Percentiles rank a stretch among this genome's conserved stretches.
Conservation (phyloP, 768 basidiomycete species). For the Boletus barrowsii region DNA sequence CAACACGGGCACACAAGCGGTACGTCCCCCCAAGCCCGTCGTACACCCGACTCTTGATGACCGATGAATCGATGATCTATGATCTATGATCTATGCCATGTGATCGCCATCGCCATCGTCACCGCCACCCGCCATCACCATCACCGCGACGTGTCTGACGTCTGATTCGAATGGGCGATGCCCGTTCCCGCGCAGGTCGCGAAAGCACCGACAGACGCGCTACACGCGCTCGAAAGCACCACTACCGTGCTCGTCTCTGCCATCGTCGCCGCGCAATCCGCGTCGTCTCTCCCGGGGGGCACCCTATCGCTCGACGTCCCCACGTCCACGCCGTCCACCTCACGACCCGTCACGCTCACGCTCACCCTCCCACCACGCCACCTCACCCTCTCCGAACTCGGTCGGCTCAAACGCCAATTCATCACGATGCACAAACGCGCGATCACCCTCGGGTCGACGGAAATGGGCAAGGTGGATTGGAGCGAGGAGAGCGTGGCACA, state of each 20-base stretch:
- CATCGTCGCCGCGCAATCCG: conserved; percentile 62
- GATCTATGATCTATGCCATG: no score
- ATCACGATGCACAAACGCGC: conserved; percentile 88
- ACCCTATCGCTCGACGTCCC: conserved; percentile 30
- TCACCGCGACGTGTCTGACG: no score
- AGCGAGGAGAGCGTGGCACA: conserved; percentile 63
- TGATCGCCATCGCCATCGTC: no score
- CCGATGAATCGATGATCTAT: no score
- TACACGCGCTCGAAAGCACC: conserved; percentile 81
- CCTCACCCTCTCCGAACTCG: conserved; percentile 83
- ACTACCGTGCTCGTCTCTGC: conserved; percentile 67
- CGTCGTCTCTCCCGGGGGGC: conserved; percentile 48
- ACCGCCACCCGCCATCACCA: no score
- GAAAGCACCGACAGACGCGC: conserved; percentile 85
- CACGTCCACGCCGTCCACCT: conserved; percentile 31
- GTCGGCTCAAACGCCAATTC: conserved; percentile 88
- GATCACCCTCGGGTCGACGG: conserved; percentile 76
- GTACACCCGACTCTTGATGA: neutral
- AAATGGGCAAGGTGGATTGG: conserved; percentile 77
- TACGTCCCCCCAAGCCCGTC: conserved; percentile 31
- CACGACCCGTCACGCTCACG: conserved; percentile 25
- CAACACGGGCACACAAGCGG: conserved; percentile 76
- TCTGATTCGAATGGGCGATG: no score
- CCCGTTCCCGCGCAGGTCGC: conserved; percentile 45
- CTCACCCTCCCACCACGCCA: conserved; percentile 66